These are phyloP conservation scores for Cyberlindnera mrakii DNA, from an alignment of 805 yeast species.

Conservation along the genomic window DNA sequence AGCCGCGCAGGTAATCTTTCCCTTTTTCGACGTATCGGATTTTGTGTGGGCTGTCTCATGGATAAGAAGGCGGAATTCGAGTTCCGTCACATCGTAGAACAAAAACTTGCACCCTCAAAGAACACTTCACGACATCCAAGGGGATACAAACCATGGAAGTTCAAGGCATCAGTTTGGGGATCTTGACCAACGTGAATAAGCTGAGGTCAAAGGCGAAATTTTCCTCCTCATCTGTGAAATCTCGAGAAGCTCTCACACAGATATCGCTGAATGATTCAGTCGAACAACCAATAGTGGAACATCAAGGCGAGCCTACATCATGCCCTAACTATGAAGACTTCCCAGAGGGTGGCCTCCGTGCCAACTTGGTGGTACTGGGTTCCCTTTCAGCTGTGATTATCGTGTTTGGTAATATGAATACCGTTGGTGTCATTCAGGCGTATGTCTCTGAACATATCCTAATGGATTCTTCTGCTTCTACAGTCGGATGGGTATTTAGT, in stretches of 20 bases:
- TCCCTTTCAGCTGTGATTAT: conserved; percentile 49
- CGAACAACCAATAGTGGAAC: too few species aligned
- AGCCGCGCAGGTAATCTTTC: too few species aligned
- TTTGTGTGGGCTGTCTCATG: too few species aligned
- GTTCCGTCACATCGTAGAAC: too few species aligned
- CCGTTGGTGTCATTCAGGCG: conserved; percentile 63
- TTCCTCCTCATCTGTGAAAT: not conserved
- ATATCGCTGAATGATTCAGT: not conserved
- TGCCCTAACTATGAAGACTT: conserved; percentile 24
- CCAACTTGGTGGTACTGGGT: conserved; percentile 27
- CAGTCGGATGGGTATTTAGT: conserved; percentile 65
- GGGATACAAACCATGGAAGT: not conserved
- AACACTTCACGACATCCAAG: too few species aligned
- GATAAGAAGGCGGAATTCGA: too few species aligned
- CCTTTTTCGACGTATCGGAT: too few species aligned
- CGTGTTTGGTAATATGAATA: conserved; percentile 59
- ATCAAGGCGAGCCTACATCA: not conserved
- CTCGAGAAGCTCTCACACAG: not conserved
- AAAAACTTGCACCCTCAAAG: too few species aligned
- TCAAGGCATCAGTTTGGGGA: not conserved
- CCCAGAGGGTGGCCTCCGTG: conserved; percentile 45
- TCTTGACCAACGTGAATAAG: not conserved
- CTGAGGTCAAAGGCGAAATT: not conserved
- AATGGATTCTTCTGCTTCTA: conserved; percentile 34
- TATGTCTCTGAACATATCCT: conserved; percentile 52